Evolutionary conservation across 1,284 basidiomycete genomes (phyloP).

Genomic region (Trichosporon faecale): DNA sequence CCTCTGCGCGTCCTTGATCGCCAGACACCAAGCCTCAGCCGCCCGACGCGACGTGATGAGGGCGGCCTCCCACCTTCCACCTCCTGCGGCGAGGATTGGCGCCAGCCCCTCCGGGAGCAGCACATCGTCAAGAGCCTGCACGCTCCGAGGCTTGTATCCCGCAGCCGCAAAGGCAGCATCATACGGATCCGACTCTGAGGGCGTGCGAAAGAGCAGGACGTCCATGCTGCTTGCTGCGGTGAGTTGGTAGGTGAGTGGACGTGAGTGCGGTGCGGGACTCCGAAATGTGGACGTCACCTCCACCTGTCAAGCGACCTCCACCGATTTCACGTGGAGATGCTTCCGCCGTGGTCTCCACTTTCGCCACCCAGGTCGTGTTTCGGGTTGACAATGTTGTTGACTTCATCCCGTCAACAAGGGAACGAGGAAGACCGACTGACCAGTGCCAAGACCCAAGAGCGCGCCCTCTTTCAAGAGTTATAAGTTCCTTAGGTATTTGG

Average conservation of each 20-base stretch:
- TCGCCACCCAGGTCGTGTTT: background rate
- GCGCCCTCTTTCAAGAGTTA: no score
- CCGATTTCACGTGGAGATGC: background rate
- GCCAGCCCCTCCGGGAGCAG: constrained; percentile 22
- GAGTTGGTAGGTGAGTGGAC: background rate
- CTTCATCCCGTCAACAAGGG: background rate
- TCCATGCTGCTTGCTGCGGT: constrained; percentile 3
- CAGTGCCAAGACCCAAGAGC: background rate
- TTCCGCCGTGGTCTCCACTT: background rate
- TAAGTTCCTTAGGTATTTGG: no score
- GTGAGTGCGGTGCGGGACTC: background rate
- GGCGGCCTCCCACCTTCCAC: constrained; percentile 32
- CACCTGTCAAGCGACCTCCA: background rate
- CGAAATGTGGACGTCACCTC: background rate
- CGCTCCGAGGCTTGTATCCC: constrained; percentile 15
- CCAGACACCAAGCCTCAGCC: constrained; percentile 37
- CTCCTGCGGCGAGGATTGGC: constrained; percentile 17
- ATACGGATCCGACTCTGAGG: constrained; percentile 29
- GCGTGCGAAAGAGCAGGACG: constrained; percentile 35
- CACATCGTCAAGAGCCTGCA: constrained; percentile 32
- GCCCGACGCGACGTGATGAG: constrained; percentile 37
- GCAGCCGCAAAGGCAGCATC: constrained; percentile 1
- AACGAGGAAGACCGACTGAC: background rate
- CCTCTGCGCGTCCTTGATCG: constrained; percentile 14
- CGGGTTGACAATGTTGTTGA: background rate